These are phyloP conservation scores for Pyrenophora tritici-repentis DNA, from an alignment of 2,329 filamentous ascomycete species.

Conservation along the genomic window DNA sequence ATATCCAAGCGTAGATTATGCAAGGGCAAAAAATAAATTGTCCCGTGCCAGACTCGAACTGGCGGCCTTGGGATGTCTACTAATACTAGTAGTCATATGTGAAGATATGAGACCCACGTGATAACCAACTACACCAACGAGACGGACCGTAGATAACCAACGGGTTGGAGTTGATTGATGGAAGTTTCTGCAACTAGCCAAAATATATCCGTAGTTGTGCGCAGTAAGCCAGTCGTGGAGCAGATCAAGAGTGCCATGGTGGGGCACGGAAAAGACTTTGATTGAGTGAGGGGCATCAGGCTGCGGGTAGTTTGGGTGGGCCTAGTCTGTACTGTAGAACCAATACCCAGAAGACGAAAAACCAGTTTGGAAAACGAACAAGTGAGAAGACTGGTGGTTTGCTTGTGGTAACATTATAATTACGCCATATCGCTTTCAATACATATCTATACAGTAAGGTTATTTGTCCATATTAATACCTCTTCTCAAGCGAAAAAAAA, in stretches of 20 bases:
- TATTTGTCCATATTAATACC: background rate
- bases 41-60: slow-evolving; percentile 45
- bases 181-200: background rate
- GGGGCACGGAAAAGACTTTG: background rate
- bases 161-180: slow-evolving; percentile 10
- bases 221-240: no score
- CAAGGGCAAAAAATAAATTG: slow-evolving; percentile 19
- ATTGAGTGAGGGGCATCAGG: slow-evolving; percentile 1
- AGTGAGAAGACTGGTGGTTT: background rate
- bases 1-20: background rate
- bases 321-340: no score
- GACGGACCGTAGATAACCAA: slow-evolving; percentile 15
- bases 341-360: background rate
- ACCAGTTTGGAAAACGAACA: background rate
- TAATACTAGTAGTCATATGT: slow-evolving; percentile 34
- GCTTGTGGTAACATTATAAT: slow-evolving; percentile 9
- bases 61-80: slow-evolving; percentile 43
- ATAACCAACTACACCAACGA: slow-evolving; percentile 48
- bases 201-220: background rate
- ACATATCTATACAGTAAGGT: slow-evolving; percentile 9
- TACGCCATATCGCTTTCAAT: slow-evolving; percentile 10
- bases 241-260: background rate
- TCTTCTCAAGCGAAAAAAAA: background rate
- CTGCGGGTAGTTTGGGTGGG: no score
- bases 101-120: slow-evolving; percentile 45